Base-by-base conservation (phyloP, 495 filamentous ascomycete species). In the Penicillium cataractarum region DNA sequence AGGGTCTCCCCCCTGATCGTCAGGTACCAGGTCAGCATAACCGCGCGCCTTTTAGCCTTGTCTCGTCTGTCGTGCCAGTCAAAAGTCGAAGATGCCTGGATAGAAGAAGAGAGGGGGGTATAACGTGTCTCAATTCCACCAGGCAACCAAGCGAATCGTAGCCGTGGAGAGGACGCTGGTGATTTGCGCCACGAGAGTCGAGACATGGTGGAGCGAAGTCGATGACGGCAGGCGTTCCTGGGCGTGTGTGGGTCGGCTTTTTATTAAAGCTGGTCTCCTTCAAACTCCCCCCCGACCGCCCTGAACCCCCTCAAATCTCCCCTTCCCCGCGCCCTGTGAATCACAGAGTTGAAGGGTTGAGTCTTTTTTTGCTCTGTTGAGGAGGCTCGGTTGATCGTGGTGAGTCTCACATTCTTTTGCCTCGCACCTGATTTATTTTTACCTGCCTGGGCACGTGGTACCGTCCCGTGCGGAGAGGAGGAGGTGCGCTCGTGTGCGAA, bases 1-100 rank as follows among this genome's bases (percentile, higher is more conserved):
- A n/a, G n/a, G n/a, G n/a, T n/a, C n/a, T n/a, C 37, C 9, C 65
- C 65, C 65, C 57, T 64, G 65, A 67, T 67, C 65, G 65, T 67
- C 65, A 67, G 65, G 65, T 53, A 67, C 65, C 24, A 39, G 12
- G 13, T 17, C 32, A 27, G 19, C 6, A 55, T 62, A 58, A 31
- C 56, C 58, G 58, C 58, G 58, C 58, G 58, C 58, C n/a, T 60
- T 60, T n/a, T 35, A 12, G 29, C 51, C 54, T 46, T 10, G 42
- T 22, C 39, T 24, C 35, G 22, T 40, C 33, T 29, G 54, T 40
- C 26, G 22, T 40, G 54, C 54, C 26, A 56, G 35, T 39, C 24
- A 29, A 40, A 24, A 35, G n/a, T 27, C 55, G 40, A 46, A 46
- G 9, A 24, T 12, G 10, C 21, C 10, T 46, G 8, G 8, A 22